These are phyloP conservation scores for Diospyros lotus DNA, from an alignment of 148 eudicot genomes.

Conservation along the genomic window DNA sequence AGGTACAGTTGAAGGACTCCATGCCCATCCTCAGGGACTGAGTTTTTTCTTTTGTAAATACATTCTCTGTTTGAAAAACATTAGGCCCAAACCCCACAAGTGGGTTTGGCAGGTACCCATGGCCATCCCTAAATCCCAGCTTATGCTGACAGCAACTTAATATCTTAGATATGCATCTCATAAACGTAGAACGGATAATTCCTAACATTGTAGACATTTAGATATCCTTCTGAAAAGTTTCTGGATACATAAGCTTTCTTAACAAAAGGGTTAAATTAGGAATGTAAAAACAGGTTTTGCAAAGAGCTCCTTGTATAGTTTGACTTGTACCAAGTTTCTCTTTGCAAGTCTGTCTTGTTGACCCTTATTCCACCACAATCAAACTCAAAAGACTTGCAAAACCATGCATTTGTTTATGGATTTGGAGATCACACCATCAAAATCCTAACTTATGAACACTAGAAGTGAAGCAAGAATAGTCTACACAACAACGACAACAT, in stretches of 20 bases:
- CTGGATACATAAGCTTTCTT: background rate
- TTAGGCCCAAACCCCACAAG: no score
- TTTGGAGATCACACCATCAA: background rate
- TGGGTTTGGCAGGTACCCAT: no score
- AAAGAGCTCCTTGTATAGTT: background rate
- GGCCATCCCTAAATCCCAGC: background rate
- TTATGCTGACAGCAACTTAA: background rate
- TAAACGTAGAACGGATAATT: no score
- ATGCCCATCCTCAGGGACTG: no score
- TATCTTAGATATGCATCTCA: background rate
- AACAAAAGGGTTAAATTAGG: background rate
- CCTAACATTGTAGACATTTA: no score
- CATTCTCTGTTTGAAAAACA: no score
- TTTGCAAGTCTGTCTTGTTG: background rate
- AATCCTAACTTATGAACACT: no score
- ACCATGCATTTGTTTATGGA: background rate
- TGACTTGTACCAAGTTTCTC: background rate
- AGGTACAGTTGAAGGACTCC: no score
- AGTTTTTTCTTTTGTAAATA: no score
- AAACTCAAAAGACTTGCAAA: background rate
- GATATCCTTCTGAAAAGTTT: background rate
- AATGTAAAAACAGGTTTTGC: background rate
- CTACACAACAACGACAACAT: no score
- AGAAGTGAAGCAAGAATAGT: no score
- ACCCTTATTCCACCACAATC: background rate